Base-by-base conservation (phyloP, 495 filamentous ascomycete genomes). In the Xanthoparmelia taractica region DNA sequence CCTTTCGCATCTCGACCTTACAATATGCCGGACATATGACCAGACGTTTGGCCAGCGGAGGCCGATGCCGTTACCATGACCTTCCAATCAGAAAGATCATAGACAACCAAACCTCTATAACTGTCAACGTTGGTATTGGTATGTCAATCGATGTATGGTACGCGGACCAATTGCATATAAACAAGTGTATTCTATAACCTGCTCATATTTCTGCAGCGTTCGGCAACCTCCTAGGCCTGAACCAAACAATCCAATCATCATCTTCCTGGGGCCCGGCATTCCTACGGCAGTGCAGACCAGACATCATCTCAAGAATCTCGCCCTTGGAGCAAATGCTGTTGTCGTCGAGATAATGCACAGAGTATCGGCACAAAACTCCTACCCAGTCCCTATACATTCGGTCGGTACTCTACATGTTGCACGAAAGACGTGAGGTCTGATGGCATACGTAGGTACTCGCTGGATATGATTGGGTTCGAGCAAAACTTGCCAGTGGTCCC, bases 381-480 rank as follows among this genome's bases (percentile, higher is more conserved):
- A 70, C 58, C 78, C 78, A 33, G 67, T 66, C 6, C 76, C 78
- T 1, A 65, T 79, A 10, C 76, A 79, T 57, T 71, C 76, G 62
- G 73, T 67, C 11, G 23, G 57, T 66, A 13, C 25, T 34, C 23
- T 4, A 23, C 0, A 36, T 45, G 5, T 8, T 8, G 2, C 17
- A 18, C 23, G 25, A 50, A 27, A 27, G 54, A 31, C 17, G 17
- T 31, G 8, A 27, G 25, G 31, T 38, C 38, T 31, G 1, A 59
- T 36, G 56, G 33, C 8, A n/a, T 23, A 8, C 13, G n/a, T 31
- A 67, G 65, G 59, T 76, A 13, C 65, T 79, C 8, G 58, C 65
- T 15, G 75, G 68, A 8, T 80, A 74, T 60, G 77, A 80, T 69
- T 80, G 77, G 77, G 58, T 75, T 29, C 38, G 64, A 20, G 52